Percentiles rank a stretch among this genome's conserved stretches.
These are phyloP conservation scores for Rhodotorula glutinis DNA, from an alignment of 1,284 basidiomycete genomes.

Conservation along the genomic window DNA sequence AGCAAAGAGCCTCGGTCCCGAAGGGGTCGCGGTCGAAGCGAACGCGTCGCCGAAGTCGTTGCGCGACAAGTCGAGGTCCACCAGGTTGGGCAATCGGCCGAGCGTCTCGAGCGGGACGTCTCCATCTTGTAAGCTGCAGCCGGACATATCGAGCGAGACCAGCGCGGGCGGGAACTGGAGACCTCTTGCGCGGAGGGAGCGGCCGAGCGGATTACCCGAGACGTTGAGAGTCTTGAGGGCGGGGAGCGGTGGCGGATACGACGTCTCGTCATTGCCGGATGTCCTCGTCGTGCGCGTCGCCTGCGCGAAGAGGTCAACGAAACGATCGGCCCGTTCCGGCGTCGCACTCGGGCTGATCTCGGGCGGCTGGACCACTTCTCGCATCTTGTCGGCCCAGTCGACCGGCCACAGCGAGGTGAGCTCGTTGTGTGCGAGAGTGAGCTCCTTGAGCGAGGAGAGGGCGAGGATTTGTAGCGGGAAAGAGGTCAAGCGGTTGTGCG, in stretches of 20 bases:
- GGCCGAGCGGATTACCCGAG: conserved; percentile 13
- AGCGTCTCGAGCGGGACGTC: conserved; percentile 9
- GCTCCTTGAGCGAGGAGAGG: conserved; percentile 19
- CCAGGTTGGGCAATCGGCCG: conserved; percentile 3
- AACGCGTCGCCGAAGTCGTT: conserved; percentile 18
- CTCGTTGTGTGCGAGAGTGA: conserved; percentile 32
- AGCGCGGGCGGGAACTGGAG: conserved; percentile 23
- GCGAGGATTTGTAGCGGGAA: conserved; percentile 29
- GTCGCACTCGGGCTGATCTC: conserved; percentile 22
- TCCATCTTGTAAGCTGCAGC: conserved; percentile 12
- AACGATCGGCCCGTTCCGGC: conserved; percentile 11
- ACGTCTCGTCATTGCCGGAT: neutral
- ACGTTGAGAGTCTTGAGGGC: conserved; percentile 15
- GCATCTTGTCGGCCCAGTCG: conserved; percentile 19
- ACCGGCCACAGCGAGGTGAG: conserved; percentile 25
- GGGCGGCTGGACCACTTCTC: conserved; percentile 5
- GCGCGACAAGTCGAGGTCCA: conserved; percentile 17
- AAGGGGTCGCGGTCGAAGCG: neutral
- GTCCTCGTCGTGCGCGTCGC: neutral
- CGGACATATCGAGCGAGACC: conserved; percentile 19
- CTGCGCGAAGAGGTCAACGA: neutral
- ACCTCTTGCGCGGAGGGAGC: neutral
- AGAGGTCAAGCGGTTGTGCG: conserved; percentile 18
- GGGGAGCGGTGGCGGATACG: conserved; percentile 8
- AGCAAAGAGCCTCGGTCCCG: conserved; percentile 5